Evolutionary conservation across 2,329 filamentous ascomycete species (phyloP).

Genomic region (Penicillium sp.): DNA sequence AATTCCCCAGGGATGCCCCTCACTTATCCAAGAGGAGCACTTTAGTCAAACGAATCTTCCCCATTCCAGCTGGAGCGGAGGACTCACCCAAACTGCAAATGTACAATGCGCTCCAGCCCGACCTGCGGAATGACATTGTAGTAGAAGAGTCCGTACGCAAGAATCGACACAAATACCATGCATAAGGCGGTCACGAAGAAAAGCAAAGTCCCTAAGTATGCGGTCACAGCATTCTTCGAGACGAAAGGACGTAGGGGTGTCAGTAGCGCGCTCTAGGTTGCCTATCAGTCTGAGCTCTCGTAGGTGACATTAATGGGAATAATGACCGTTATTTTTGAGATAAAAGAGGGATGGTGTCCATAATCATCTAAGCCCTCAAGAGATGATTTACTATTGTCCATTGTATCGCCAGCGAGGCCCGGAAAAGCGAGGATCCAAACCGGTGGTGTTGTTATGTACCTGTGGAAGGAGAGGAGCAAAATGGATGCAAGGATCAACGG

Average conservation of each 20-base stretch:
- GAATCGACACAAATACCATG: conserved; percentile 62
- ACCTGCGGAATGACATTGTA: conserved; percentile 70
- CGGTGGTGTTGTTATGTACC: background rate
- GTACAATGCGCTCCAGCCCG: conserved; percentile 64
- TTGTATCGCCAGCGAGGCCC: conserved; percentile 9
- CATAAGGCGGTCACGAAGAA: conserved; percentile 57
- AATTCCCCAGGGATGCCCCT: conserved; percentile 58
- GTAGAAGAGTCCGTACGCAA: conserved; percentile 72
- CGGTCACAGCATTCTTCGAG: conserved; percentile 66
- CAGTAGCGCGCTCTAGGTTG: conserved; percentile 56
- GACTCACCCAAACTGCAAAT: conserved; percentile 68
- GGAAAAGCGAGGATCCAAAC: background rate
- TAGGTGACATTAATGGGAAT: background rate
- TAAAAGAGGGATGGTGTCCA: background rate
- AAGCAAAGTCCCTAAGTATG: conserved; percentile 66
- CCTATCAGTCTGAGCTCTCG: conserved; percentile 24
- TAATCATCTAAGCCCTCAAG: conserved; percentile 19
- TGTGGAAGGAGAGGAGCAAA: background rate
- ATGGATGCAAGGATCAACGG: background rate
- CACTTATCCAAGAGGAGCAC: conserved; percentile 30
- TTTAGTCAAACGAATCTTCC: conserved; percentile 2
- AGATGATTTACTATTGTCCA: conserved; percentile 21
- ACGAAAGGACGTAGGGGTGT: conserved; percentile 59
- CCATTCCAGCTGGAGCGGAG: background rate
- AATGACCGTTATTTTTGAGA: conserved; percentile 25